Evolutionary conservation across 1,284 basidiomycete species (phyloP), one percentile per base, ranked within the genome.

Genomic region (Mycosarcoma mackinlayi): DNA sequence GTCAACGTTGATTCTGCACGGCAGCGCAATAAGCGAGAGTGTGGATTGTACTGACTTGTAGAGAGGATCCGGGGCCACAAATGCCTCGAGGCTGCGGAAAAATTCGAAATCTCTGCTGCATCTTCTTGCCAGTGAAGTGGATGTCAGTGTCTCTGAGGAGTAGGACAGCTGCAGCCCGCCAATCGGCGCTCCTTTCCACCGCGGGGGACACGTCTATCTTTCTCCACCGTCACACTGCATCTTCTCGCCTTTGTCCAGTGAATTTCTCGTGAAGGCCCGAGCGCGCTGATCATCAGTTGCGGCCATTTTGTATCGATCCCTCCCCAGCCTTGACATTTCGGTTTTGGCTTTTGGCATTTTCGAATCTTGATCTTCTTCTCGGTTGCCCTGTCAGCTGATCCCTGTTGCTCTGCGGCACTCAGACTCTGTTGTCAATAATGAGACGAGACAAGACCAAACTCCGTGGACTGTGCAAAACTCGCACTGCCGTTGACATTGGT

Each of bases 161-260:
- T 19, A 21, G 18, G 16, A 18, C 31, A 25, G 49, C 51, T 45
- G 41, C 42, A 54, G 14, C 24, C 16, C 31, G 37, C n/a, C 51
- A 28, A 45, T 37, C 51, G 21, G 23, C 27, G 47, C 21, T 38
- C 35, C 16, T 35, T n/a, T n/a, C n/a, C n/a, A n/a, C n/a, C n/a
- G n/a, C n/a, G n/a, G n/a, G n/a, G n/a, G n/a, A 13, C 27, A 35
- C 18, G 25, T 18, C 27, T 19, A 18, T 18, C 27, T 8, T 30
- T 30, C 25, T 13, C 51, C 37, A 38, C 23, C 52, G 52, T 55
- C 52, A 55, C 52, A 40, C 21, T 44, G 52, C 52, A 55, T 46
- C 25, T n/a, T 28, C 10, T 19, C n/a, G 6, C 33, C 4, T 35
- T 24, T 31, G 30, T 23, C 21, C 21, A 24, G 16, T 18, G 3